These are phyloP conservation scores for Diaporthe humulicola DNA, from an alignment of 2,329 filamentous ascomycete species.

Conservation along the genomic window DNA sequence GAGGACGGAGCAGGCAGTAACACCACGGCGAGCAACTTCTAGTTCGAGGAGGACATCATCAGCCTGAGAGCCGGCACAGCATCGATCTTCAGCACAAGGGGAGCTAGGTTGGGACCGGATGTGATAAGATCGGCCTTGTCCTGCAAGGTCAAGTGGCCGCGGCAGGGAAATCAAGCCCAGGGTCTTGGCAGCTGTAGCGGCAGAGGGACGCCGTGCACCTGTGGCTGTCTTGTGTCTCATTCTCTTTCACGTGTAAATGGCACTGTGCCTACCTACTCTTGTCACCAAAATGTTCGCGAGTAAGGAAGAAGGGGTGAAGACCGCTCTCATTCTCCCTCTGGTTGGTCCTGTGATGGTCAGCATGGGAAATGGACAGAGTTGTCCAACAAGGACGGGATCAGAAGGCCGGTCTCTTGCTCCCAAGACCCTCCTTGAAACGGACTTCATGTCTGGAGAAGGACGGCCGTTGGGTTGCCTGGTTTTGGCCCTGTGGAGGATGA, in stretches of 20 bases:
- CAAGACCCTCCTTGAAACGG: slow-evolving; percentile 23
- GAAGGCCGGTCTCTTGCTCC: neutral
- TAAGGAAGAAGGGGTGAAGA: neutral
- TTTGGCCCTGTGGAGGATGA: slow-evolving; percentile 6
- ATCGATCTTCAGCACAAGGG: neutral
- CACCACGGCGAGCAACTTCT: neutral
- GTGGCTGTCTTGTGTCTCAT: neutral
- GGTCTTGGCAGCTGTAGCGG: slow-evolving; percentile 12
- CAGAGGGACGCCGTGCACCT: neutral
- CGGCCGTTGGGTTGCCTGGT: neutral
- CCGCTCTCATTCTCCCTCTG: neutral
- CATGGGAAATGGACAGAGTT: neutral
- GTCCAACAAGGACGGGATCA: neutral
- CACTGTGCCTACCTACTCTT: neutral
- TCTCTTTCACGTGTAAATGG: slow-evolving; percentile 25
- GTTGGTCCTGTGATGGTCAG: neutral
- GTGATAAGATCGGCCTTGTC: slow-evolving; percentile 6
- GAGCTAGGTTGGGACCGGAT: neutral
- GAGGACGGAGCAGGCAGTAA: neutral
- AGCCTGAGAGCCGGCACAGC: neutral
- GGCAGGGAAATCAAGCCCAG: slow-evolving; percentile 3
- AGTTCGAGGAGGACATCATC: neutral
- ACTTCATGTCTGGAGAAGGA: neutral
- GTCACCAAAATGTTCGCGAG: neutral
- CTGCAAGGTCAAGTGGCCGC: slow-evolving; percentile 17